Evolutionary conservation across 2,329 filamentous ascomycete species (phyloP), one percentile per base, ranked within the genome.

Genomic region (Myriosclerotinia scirpicola): DNA sequence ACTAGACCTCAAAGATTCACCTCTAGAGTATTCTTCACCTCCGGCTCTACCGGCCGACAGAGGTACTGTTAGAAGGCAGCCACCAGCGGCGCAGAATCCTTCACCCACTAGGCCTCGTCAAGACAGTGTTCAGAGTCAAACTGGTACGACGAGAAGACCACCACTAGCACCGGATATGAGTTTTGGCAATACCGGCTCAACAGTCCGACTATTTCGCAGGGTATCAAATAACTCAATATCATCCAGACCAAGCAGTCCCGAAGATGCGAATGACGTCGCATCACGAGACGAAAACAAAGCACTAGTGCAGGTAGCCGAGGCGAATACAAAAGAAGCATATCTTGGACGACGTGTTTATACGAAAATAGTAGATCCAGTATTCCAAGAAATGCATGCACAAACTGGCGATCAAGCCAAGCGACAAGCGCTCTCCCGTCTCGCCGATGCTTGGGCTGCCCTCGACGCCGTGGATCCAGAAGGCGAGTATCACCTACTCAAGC

Each of bases 171-270:
- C 95, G 1, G 92, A 98, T 74, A 89, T 96, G 82, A 96, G 90
- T 7, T 98, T 96, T 79, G 95, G 94, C 62, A 98, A 98, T 78
- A 90, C 89, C 9, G 92, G 91, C 1, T 97, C 94, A 0, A 97
- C 93, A 20, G 92, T 96, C 71, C 89, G 93, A 65, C 89, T 96
- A 63, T 98, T 97, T 81, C 91, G 92, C 70, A 87, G 94, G 34
- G 92, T 96, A 0, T 95, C 93, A 0, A 90, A 92, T 73, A 82
- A 83, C 72, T 87, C 82, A 30, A 53, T 22, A 15, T 53, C 58
- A 26, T 61, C 55, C 22, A 48, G 64, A 26, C 46, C 54, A 42
- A 73, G 72, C 6, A 61, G 69, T 17, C 71, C 72, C n/a, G 72
- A 74, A 52, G 69, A 73, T 15, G 68, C 72, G 42, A 69, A 68